A percentile compares a stretch with the other conserved stretches of the same genome.
phyloP scores from a whole-genome alignment of 805 yeast genomes.

The Scheffersomyces stipitis region DNA sequence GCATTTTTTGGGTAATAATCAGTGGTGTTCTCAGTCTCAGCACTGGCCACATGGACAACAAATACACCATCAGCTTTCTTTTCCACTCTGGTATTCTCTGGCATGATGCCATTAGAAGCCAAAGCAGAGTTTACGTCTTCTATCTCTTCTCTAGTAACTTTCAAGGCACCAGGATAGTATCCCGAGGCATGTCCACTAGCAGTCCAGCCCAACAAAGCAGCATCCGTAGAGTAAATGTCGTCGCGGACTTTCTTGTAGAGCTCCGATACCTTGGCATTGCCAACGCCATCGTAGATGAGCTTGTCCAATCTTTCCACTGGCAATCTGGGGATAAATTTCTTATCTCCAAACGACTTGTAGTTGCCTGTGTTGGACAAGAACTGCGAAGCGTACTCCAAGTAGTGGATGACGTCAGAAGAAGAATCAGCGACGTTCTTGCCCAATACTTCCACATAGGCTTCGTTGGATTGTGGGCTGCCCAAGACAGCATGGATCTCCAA shows the following conservation, averaged over 20 bases:
- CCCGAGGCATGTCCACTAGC: conserved; percentile 72
- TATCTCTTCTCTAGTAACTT: conserved; percentile 58
- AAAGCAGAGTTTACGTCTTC: conserved; percentile 66
- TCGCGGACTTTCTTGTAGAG: conserved; percentile 44
- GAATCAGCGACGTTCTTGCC: conserved; percentile 25
- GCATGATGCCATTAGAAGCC: conserved; percentile 63
- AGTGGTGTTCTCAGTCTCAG: conserved; percentile 47
- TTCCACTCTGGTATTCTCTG: conserved; percentile 76
- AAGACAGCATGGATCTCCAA: conserved; percentile 54
- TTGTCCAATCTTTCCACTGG: conserved; percentile 46
- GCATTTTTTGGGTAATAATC: conserved; percentile 50
- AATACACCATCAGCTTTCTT: conserved; percentile 52
- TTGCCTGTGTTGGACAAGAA: conserved; percentile 74
- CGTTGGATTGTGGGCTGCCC: conserved; percentile 41
- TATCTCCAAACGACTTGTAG: conserved; percentile 86
- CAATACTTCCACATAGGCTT: conserved; percentile 39
- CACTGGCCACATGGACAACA: conserved; percentile 69
- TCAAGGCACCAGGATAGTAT: conserved; percentile 55
- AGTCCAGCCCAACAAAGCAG: conserved; percentile 72
- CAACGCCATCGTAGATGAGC: conserved; percentile 43
- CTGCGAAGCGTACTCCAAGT: conserved; percentile 75
- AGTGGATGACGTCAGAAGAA: conserved; percentile 39
- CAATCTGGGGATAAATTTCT: conserved; percentile 75
- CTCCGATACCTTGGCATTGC: conserved; percentile 29
- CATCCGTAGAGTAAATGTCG: conserved; percentile 52